Conservation (phyloP, 768 basidiomycete species). For the Dendrothele bispora region DNA sequence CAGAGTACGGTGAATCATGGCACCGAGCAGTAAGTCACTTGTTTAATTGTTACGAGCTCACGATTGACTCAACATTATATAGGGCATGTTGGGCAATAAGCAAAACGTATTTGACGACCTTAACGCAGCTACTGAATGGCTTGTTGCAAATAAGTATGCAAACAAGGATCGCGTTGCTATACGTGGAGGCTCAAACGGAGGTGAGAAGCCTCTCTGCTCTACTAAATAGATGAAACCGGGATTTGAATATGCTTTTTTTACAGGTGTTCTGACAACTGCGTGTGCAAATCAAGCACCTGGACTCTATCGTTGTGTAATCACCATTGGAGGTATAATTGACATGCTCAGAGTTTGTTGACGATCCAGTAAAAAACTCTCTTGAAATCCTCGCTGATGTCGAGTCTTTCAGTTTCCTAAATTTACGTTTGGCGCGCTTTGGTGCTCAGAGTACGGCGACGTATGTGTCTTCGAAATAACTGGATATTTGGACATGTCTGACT, state of each 20-base stretch:
- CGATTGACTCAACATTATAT: not conserved
- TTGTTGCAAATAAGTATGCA: conserved; percentile 3
- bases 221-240: not conserved
- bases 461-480: not conserved
- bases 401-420: conserved; percentile 1
- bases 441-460: conserved; percentile 6
- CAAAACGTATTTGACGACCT: conserved; percentile 6
- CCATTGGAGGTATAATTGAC: conserved; percentile 6
- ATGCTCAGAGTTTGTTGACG: conserved; percentile 2
- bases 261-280: conserved; percentile 4
- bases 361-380: not conserved
- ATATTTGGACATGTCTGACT: not conserved
- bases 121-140: conserved; percentile 4
- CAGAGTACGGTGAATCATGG: conserved; percentile 6
- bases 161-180: not conserved
- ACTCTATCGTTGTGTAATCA: conserved; percentile 2
- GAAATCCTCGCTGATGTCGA: not conserved
- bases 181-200: conserved; percentile 2
- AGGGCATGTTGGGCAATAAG: conserved; percentile 6
- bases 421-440: conserved; percentile 1
- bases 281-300: conserved; percentile 5
- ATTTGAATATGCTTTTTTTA: not conserved
- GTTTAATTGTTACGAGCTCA: not conserved
- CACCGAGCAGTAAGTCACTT: not conserved
- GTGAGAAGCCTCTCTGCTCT: not conserved